Percentiles rank a stretch among this genome's conserved stretches.
Conservation (phyloP, 768 basidiomycete species). For the Macrolepiota fuliginosa region DNA sequence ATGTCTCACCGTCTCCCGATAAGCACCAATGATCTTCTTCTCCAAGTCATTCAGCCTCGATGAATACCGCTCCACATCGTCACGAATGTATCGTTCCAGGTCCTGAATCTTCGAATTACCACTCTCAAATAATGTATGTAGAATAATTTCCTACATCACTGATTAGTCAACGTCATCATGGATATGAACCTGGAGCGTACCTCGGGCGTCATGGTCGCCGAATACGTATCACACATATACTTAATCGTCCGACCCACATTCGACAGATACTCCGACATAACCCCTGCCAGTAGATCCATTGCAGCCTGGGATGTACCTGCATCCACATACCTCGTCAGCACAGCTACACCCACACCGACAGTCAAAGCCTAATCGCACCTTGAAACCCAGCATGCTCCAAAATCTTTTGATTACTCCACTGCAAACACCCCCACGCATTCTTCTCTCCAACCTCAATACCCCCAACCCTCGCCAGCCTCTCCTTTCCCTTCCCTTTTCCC, state of each 20-base stretch:
- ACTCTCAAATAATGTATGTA: conserved; percentile 89
- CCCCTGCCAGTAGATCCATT: conserved; percentile 72
- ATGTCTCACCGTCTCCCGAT: conserved; percentile 72
- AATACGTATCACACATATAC: conserved; percentile 79
- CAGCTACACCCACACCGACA: not conserved
- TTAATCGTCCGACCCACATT: conserved; percentile 88
- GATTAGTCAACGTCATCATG: not conserved
- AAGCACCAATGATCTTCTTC: conserved; percentile 82
- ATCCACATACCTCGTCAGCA: not conserved
- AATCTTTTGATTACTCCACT: conserved; percentile 73
- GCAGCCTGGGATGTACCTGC: conserved; percentile 74
- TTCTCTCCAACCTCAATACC: conserved; percentile 58
- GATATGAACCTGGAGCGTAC: conserved; percentile 35
- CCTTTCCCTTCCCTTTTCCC: conserved; percentile 19
- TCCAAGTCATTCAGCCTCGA: conserved; percentile 73
- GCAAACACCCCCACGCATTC: conserved; percentile 61
- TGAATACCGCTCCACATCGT: conserved; percentile 85
- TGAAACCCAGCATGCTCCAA: conserved; percentile 92
- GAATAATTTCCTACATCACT: conserved; percentile 77
- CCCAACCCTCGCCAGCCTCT: conserved; percentile 12
- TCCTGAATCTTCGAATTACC: conserved; percentile 76
- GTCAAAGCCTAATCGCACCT: conserved; percentile 45
- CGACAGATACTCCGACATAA: conserved; percentile 75
- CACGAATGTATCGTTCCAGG: conserved; percentile 83
- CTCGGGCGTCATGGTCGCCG: conserved; percentile 79